These are phyloP conservation scores for Stemphylium vesicarium DNA, from an alignment of 2,329 filamentous ascomycete genomes.

Conservation along the genomic window DNA sequence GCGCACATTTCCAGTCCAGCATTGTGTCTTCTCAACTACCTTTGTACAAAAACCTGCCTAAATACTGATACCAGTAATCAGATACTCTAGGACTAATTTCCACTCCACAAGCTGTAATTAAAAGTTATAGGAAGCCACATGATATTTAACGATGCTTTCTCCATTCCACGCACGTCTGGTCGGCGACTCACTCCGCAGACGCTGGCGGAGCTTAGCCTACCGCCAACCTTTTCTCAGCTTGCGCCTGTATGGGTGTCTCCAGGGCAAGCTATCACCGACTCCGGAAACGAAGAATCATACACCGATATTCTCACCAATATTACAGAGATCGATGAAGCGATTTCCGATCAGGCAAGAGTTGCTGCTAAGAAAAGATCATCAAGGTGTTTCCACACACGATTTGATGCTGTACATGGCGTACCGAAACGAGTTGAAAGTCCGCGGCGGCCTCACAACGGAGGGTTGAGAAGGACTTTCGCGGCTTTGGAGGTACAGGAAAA, in stretches of 20 bases:
- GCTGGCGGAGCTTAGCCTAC: neutral
- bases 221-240: neutral
- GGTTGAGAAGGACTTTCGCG: no score
- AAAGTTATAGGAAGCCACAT: no score
- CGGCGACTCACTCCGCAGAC: neutral
- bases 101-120: no score
- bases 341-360: neutral
- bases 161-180: neutral
- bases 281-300: neutral
- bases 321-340: neutral
- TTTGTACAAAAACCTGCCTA: no score
- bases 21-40: no score
- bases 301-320: neutral
- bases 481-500: neutral
- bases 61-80: no score
- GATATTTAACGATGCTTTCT: neutral
- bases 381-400: no score
- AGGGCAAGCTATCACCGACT: neutral
- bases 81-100: no score
- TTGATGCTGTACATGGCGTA: no score
- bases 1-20: no score
- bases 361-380: neutral
- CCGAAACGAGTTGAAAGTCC: no score
- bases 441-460: no score
- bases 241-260: neutral